Conservation (phyloP, 164 flowering plant genomes). For the Dillenia turbinata region DNA sequence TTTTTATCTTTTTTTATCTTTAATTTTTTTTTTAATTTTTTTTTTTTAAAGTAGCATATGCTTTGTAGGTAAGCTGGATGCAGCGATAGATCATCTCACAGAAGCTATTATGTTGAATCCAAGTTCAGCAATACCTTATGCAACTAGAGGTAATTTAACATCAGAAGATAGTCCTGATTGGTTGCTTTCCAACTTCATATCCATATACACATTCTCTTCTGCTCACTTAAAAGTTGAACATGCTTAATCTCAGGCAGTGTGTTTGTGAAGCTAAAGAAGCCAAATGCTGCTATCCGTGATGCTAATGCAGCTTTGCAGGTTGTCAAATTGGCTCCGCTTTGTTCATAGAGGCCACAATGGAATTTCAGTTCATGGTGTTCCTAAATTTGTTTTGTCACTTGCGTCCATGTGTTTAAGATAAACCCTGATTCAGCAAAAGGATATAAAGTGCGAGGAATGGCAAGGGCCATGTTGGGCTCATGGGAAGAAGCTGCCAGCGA, state of each 20-base stretch:
- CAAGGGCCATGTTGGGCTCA: conserved; percentile 72
- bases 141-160: conserved; percentile 55
- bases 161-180: neutral
- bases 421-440: conserved; percentile 96
- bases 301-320: conserved; percentile 91
- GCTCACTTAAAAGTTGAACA: neutral
- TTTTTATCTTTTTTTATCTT: neutral
- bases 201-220: neutral
- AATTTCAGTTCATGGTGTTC: neutral
- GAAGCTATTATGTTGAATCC: conserved; percentile 80
- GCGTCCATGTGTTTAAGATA: conserved; percentile 35
- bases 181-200: neutral
- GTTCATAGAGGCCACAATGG: neutral
- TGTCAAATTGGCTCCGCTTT: neutral
- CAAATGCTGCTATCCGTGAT: conserved; percentile 93
- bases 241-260: conserved; percentile 56
- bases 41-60: neutral
- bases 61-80: conserved; percentile 63
- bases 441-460: conserved; percentile 87
- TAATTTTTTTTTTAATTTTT: neutral
- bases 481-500: conserved; percentile 94
- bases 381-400: neutral
- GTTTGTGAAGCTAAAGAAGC: conserved; percentile 83
- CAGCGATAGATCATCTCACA: conserved; percentile 70
- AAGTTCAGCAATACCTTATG: conserved; percentile 86